Base-by-base conservation (phyloP, 2,329 filamentous ascomycete genomes). In the Domatiomyces globalis region DNA sequence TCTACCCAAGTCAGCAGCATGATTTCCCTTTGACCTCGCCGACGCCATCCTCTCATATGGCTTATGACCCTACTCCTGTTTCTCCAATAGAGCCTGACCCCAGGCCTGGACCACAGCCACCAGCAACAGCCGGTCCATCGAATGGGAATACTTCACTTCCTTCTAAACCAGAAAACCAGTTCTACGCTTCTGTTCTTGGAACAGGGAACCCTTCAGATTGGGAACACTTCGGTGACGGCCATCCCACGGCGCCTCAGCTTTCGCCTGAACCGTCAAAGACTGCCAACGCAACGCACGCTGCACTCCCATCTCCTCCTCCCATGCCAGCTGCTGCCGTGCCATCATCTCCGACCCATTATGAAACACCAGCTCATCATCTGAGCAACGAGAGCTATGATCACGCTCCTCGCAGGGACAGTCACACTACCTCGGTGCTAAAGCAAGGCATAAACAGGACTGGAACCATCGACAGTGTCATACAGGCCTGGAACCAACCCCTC, bases 201-300 rank as follows among this genome's bases (percentile, higher is more conserved):
- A 58, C 58, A 44, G 69, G 69, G 3, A 65, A 66, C 1, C 71
- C 71, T 4, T 73, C 71, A 3, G 71, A 73, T 53, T 73, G 71
- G 71, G 71, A 73, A 54, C 67, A 72, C 57, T 64, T 47, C 27
- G 18, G 19, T 9, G 17, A 47, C 25, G 45, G 5, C 17, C 10
- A 45, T 45, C 19, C 43, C 12, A 27, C n/a, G 2, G 22, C 43
- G 22, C 43, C 43, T 45, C 19, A 10, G 12, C 12, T 27, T 12
- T 10, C 43, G 8, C 43, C 18, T 19, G 43, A 20, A 45, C 18
- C 10, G 18, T 4, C 43, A n/a, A n/a, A 8, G 2, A n/a, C 43
- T 19, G n/a, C 7, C 43, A 45, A 19, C 17, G n/a, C 18, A 20
- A n/a, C 22, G 5, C 43, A 49, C 44, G 29, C 48, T 9, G n/a